Base-by-base conservation (phyloP, 176 grass and related monocot species). In the Aegilops tauschii region DNA sequence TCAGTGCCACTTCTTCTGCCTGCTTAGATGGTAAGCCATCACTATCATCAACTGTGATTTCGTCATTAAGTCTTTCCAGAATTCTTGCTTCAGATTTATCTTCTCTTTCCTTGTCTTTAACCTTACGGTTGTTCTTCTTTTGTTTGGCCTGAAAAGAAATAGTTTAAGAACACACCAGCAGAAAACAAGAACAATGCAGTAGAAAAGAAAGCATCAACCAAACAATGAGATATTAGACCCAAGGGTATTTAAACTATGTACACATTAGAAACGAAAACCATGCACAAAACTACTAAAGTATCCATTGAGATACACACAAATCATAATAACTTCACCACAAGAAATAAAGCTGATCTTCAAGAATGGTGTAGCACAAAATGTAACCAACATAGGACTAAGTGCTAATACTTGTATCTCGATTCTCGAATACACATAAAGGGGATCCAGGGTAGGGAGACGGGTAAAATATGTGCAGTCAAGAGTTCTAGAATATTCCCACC, bases 81-180 rank as follows among this genome's bases (percentile, higher is more conserved):
- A 85, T 81, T 84, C 84, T 94, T 3, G 69, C 81, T 47, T 91
- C 88, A 36, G 12, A 76, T 74, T 94, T 96, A 39, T 90, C 92
- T 58, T 88, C 87, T 74, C 81, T 92, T 86, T 87, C 92, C 77
- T 88, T 96, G 50, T 88, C 92, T 89, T 96, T 96, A 77, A 65
- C 77, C 86, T 94, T 96, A 73, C 90, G 90, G 67, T 90, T 96
- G 87, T 94, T 94, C 82, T 91, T 90, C 87, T 96, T 96, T 80
- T 96, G 92, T 83, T 96, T 96, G 42, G 87, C 76, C 94, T 96
- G 73, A 61, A 88, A 78, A 76, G 50, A 81, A 45, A 52, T 35
- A 64, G 56, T 30, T 39, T 69, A 66, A 87, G 28, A 85, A n/a
- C 18, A 70, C 28, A n/a, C 10, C 42, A 61, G 34, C n/a, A 28